phyloP scores from a whole-genome alignment of 345 rosid genomes.

The Durio zibethinus region DNA sequence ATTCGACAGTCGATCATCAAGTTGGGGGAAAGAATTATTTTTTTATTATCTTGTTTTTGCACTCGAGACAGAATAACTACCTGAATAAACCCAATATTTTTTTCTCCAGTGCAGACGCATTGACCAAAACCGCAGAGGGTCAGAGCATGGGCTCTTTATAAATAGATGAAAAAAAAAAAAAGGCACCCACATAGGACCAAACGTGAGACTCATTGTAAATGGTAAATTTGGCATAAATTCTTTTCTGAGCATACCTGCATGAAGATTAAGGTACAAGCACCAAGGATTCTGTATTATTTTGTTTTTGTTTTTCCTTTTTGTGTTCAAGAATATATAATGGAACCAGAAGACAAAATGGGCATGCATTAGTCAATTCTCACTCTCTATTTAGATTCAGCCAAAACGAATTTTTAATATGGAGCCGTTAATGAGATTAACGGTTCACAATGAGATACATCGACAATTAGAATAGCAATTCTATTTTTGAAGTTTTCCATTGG shows the following conservation, averaged over 20 bases:
- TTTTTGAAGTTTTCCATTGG: no score
- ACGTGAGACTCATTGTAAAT: neutral
- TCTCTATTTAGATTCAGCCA: neutral
- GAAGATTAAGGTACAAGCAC: neutral
- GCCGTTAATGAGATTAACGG: no score
- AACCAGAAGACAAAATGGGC: neutral
- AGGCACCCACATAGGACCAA: neutral
- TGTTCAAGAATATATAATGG: neutral
- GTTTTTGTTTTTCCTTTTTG: neutral
- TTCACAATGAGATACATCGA: no score
- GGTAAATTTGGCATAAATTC: neutral
- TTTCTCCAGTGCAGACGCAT: neutral
- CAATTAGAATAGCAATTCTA: no score
- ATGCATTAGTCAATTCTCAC: neutral
- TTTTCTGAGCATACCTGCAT: neutral
- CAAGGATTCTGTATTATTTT: neutral
- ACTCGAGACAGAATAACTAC: neutral
- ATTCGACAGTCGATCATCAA: neutral
- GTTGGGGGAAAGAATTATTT: neutral
- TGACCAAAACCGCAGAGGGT: neutral
- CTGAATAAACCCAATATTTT: neutral
- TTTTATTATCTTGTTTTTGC: neutral
- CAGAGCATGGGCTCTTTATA: neutral
- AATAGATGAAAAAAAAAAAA: neutral
- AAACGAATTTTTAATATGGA: neutral